These are phyloP conservation scores for Amanita brunnescens DNA, from an alignment of 768 basidiomycete genomes.

Conservation along the genomic window DNA sequence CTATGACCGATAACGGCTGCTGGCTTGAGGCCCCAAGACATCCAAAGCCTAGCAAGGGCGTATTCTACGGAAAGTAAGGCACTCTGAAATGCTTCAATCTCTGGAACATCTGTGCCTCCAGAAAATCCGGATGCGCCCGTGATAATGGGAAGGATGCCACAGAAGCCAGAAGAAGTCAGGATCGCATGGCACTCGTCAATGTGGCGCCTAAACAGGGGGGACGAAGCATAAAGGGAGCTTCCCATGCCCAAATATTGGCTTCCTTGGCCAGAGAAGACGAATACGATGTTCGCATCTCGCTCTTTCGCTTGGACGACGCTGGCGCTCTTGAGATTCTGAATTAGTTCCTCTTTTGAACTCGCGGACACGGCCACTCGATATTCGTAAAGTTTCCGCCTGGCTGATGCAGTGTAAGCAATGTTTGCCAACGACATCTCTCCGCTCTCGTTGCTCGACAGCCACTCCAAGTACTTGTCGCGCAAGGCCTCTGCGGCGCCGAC, in stretches of 20 bases:
- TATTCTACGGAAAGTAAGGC: slow-evolving; percentile 58
- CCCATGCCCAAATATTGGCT: slow-evolving; percentile 64
- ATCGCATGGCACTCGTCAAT: slow-evolving; percentile 53
- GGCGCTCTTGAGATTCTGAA: slow-evolving; percentile 32
- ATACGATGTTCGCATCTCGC: slow-evolving; percentile 32
- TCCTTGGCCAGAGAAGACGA: slow-evolving; percentile 73
- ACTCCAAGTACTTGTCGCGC: slow-evolving; percentile 36
- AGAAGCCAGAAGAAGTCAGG: slow-evolving; percentile 40
- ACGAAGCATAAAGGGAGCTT: slow-evolving; percentile 39
- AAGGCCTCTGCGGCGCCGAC: slow-evolving; percentile 35
- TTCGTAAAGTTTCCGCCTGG: slow-evolving; percentile 48
- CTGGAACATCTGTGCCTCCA: slow-evolving; percentile 20
- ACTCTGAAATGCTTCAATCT: slow-evolving; percentile 39
- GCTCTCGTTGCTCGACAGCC: slow-evolving; percentile 29
- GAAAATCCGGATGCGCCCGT: slow-evolving; percentile 14
- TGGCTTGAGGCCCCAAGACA: slow-evolving; percentile 57
- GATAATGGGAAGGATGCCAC: slow-evolving; percentile 40
- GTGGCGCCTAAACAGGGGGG: slow-evolving; percentile 35
- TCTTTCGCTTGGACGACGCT: slow-evolving; percentile 21
- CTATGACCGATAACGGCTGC: slow-evolving; percentile 64
- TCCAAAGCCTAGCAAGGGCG: slow-evolving; percentile 55
- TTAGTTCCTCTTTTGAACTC: slow-evolving; percentile 33
- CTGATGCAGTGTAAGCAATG: slow-evolving; percentile 60
- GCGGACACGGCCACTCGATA: slow-evolving; percentile 46
- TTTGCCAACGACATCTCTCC: slow-evolving; percentile 28